Percentiles rank a stretch among this genome's conserved stretches.
Conservation (phyloP, 2,329 filamentous ascomycete genomes). For the Aureobasidium sp. region DNA sequence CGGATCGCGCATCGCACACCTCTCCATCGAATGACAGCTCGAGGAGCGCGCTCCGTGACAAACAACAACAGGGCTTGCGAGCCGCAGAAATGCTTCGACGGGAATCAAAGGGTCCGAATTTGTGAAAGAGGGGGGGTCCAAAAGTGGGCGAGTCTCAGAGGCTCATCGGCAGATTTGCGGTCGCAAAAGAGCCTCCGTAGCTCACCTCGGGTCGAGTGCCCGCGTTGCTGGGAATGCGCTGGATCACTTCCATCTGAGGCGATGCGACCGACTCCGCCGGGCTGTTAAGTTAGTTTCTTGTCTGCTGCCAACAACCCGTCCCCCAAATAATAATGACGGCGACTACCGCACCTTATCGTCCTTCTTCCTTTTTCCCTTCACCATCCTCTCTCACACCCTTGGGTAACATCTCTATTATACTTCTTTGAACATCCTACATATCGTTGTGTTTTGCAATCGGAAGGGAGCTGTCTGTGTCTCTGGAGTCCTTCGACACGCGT, state of each 20-base stretch:
- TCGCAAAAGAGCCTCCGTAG: not conserved
- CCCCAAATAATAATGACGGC: not conserved
- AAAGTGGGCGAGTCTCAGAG: not conserved
- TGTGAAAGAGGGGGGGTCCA: not conserved
- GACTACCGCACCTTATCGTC: not conserved
- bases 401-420: not conserved
- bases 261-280: not conserved
- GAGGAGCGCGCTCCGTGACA: not conserved
- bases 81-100: not conserved
- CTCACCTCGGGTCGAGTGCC: not conserved
- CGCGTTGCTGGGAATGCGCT: not conserved
- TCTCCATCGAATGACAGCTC: constrained; percentile 3
- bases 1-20: not conserved
- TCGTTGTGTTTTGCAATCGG: not conserved
- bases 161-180: not conserved
- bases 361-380: not conserved
- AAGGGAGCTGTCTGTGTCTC: not conserved
- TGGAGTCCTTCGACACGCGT: not conserved
- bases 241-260: constrained; percentile 1
- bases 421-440: not conserved
- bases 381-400: not conserved
- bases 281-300: constrained; percentile 5
- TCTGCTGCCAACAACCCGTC: not conserved
- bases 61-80: not conserved
- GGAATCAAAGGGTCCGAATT: not conserved